phyloP scores from a whole-genome alignment of 495 filamentous ascomycete species.

The Neurospora discreta region DNA sequence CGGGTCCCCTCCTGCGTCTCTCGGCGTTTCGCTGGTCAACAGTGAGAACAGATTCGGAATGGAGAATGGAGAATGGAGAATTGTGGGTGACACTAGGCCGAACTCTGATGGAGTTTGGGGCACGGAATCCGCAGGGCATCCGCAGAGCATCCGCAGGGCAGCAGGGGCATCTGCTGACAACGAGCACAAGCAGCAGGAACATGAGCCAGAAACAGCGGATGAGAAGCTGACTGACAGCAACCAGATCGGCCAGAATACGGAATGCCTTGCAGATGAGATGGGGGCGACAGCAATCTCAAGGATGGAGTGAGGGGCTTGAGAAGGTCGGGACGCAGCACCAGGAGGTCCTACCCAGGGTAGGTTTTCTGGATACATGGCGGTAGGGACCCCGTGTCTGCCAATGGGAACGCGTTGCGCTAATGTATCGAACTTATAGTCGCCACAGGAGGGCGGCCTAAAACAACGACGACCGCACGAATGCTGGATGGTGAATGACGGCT shows the following conservation, averaged over 20 bases:
- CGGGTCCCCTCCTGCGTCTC: background rate
- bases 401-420: background rate
- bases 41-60: background rate
- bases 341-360: background rate
- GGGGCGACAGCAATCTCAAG: background rate
- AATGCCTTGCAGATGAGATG: background rate
- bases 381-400: background rate
- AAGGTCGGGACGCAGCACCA: background rate
- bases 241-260: background rate
- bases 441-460: background rate
- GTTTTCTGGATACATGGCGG: background rate
- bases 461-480: background rate
- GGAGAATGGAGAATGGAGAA: background rate
- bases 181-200: background rate
- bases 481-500: background rate
- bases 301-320: background rate
- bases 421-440: background rate
- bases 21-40: background rate
- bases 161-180: background rate
- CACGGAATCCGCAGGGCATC: background rate
- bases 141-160: background rate
- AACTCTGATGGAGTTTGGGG: background rate
- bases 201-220: background rate
- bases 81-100: background rate
- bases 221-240: background rate